Conservation (phyloP, 345 rosid genomes). For the Acer saccharum region DNA sequence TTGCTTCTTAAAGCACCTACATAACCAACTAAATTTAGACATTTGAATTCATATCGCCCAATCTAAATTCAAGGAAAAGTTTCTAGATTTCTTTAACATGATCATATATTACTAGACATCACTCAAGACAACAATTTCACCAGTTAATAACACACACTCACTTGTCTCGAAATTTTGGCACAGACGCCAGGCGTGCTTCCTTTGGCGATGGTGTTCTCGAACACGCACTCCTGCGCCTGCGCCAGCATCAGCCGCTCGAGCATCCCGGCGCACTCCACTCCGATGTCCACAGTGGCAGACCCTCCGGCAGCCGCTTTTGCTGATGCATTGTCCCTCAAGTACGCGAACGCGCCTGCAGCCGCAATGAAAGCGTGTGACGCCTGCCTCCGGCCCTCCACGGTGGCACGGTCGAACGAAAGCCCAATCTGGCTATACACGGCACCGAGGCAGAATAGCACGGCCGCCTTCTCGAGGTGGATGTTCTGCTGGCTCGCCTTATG, state of each 20-base stretch:
- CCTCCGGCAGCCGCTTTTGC: constrained; percentile 76
- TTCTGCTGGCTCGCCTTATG: constrained; percentile 85
- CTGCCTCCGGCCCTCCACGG: constrained; percentile 84
- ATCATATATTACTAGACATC: not conserved
- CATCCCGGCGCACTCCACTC: constrained; percentile 92
- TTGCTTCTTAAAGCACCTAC: not conserved
- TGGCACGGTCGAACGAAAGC: constrained; percentile 66
- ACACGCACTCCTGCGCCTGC: constrained; percentile 97
- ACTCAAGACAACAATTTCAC: not conserved
- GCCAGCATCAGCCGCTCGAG: constrained; percentile 93
- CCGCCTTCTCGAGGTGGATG: constrained; percentile 91
- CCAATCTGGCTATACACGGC: constrained; percentile 91
- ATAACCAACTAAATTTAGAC: not conserved
- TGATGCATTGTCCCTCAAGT: constrained; percentile 71
- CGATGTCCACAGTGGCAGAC: constrained; percentile 76
- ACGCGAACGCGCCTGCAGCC: constrained; percentile 84
- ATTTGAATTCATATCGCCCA: not conserved
- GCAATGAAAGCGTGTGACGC: constrained; percentile 90
- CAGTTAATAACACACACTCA: constrained; percentile 26
- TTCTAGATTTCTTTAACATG: not conserved
- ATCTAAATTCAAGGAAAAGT: not conserved
- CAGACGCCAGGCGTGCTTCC: constrained; percentile 97
- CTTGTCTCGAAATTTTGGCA: constrained; percentile 94
- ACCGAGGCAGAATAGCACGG: constrained; percentile 81
- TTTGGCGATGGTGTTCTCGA: constrained; percentile 93